Base-by-base conservation (phyloP, 2,329 filamentous ascomycete genomes). In the Helotiales sp. region DNA sequence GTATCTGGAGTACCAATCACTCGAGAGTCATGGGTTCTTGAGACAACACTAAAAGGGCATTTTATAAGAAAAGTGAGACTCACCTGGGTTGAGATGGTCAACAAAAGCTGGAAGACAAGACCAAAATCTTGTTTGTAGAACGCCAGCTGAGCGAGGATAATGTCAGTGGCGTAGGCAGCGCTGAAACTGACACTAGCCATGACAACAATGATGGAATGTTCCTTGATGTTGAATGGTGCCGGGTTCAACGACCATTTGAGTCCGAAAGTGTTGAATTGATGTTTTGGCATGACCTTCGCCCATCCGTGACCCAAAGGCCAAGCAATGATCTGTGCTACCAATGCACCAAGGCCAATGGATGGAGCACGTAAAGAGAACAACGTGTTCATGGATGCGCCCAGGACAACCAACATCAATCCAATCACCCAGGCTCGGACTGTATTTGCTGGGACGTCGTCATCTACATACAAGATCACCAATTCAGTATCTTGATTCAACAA, bases 121-220 rank as follows among this genome's bases (percentile, higher is more conserved):
- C 80, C 10, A 88, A 73, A 56, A 85, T 87, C 70, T 90, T 88
- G 1, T 85, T 88, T 7, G 84, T 91, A 91, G 66, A 90, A 91
- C 15, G 87, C 80, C 17, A 84, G 74, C 72, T 90, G 87, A 0
- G 87, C 88, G 3, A 90, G 76, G 46, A 92, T 81, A 48, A 90
- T 86, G 63, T 91, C 88, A 2, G 88, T 91, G 2, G 87, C 87
- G 65, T 91, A 91, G 30, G 59, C 61, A 36, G 63, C 58, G 30
- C 53, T 57, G 31, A 67, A 66, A 19, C 53, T 59, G 7, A 61
- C 78, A 78, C 80, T 67, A 8, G 66, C 66, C 67, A 88, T 88
- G 63, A 88, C 82, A 17, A 85, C 82, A 56, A 89, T 87, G 59
- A 89, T 80, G 40, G 83, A 74, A 68, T 89, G 86, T 67, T 89